Evolutionary conservation across 129 eudicot genomes (phyloP).

Genomic region (Helianthus tuberosus): DNA sequence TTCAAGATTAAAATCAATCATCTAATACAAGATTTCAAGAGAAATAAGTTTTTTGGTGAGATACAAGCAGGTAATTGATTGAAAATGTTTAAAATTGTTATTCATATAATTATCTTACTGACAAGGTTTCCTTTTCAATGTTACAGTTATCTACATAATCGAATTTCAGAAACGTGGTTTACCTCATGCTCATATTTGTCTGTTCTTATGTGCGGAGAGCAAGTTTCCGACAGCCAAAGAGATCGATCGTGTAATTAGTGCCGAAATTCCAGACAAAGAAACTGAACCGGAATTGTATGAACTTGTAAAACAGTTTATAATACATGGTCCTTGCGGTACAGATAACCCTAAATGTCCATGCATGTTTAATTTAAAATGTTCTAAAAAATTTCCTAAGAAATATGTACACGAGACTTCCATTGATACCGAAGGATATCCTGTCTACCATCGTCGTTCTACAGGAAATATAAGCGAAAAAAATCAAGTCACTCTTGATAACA

Average conservation of each 20-base stretch:
- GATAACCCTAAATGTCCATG: not conserved
- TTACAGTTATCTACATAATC: not conserved
- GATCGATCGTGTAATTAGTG: not conserved
- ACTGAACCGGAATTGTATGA: not conserved
- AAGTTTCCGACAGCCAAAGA: not conserved
- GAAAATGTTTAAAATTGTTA: no score
- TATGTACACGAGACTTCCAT: not conserved
- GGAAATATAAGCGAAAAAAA: not conserved
- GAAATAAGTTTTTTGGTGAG: not conserved
- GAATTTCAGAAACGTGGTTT: constrained; percentile 35
- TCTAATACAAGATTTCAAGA: no score
- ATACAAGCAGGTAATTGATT: not conserved
- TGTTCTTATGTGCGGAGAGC: not conserved
- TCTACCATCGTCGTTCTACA: not conserved
- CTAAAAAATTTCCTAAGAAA: constrained; percentile 6
- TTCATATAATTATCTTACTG: no score
- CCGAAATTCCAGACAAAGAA: constrained; percentile 15
- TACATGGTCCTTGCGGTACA: constrained; percentile 27
- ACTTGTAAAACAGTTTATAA: not conserved
- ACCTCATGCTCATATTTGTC: constrained; percentile 25
- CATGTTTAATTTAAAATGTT: constrained; percentile 2
- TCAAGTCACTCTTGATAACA: not conserved
- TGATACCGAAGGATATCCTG: not conserved
- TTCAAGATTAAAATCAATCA: no score
- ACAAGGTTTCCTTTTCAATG: no score